Base-by-base conservation (phyloP, 495 filamentous ascomycete species). In the Penicilliopsis zonata region DNA sequence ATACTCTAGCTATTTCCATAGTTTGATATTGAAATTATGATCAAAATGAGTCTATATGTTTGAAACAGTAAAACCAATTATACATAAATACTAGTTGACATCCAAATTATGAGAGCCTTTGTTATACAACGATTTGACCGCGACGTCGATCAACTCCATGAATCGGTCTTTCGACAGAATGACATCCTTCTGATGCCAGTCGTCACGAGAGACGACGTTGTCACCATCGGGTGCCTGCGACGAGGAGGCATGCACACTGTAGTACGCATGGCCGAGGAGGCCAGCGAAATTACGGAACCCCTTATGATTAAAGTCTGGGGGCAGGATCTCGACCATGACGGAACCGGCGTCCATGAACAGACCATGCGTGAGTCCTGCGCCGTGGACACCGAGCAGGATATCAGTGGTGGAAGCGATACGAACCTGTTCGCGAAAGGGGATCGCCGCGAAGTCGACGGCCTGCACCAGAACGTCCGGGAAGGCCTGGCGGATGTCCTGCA, bases 331-430 rank as follows among this genome's bases (percentile, higher is more conserved):
- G 19, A 64, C 55, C 21, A 52, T 53, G 1, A 46, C 36, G 4
- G 47, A 50, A 5, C 35, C 28, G 8, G 34, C 46, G n/a, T 38
- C 46, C 17, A 65, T 28, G 36, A 61, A 62, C 7, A 61, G 45
- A 12, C 47, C 44, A 41, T 58, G 52, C 6, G 57, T 54, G 20
- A 64, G 43, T 13, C 53, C 59, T 6, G 57, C 57, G 20, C 59
- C 59, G 38, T 60, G 55, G 26, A 57, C 45, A 6, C 56, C 57
- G 14, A 57, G 52, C 3, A 64, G 46, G 13, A 61, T 42, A 40
- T 60, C 56, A 12, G 55, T 52, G 14, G 36, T 33, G 22, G 34
- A 49, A 12, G 52, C 36, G 19, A 53, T 41, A 22, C 42, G 30
- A 19, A 60, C 20, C 44, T 65, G 58, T 23, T 55, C 46, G 28